A percentile compares a stretch with the other conserved stretches of the same genome.
These are phyloP conservation scores for Tilletia walkeri DNA, from an alignment of 1,284 basidiomycete genomes.

Conservation along the genomic window DNA sequence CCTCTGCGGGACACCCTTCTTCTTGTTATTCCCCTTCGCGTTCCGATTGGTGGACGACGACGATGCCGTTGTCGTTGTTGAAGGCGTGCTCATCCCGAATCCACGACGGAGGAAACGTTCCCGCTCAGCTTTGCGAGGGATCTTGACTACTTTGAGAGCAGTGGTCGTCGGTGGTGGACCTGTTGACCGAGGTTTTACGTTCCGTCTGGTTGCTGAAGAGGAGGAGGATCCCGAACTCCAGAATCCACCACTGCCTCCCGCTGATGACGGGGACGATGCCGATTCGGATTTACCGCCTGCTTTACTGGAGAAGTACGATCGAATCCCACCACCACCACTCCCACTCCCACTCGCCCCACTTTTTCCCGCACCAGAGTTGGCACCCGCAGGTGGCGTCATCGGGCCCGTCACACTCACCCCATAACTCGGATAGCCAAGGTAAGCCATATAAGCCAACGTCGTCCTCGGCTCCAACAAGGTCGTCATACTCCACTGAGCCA, in stretches of 20 bases:
- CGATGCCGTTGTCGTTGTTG: slow-evolving; percentile 20
- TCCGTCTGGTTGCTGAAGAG: not conserved
- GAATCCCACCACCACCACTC: not conserved
- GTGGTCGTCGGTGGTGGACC: slow-evolving; percentile 31
- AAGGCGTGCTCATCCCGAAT: slow-evolving; percentile 29
- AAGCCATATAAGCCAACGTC: slow-evolving; percentile 92
- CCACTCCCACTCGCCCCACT: not conserved
- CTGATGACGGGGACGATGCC: not conserved
- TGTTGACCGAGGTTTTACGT: not conserved
- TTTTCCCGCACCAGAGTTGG: not conserved
- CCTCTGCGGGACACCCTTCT: slow-evolving; percentile 58
- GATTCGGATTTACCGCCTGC: not conserved
- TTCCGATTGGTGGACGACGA: slow-evolving; percentile 69
- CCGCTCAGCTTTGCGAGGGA: slow-evolving; percentile 3
- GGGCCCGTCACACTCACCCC: slow-evolving; percentile 6
- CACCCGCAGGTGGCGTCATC: not conserved
- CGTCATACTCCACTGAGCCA: slow-evolving; percentile 99
- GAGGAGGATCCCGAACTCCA: not conserved
- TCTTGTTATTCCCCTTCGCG: slow-evolving; percentile 72
- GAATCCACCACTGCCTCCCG: not conserved
- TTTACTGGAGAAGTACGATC: slow-evolving; percentile 8
- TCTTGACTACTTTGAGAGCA: slow-evolving; percentile 45
- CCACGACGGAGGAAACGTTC: slow-evolving; percentile 13
- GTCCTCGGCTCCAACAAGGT: slow-evolving; percentile 88
- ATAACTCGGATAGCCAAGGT: slow-evolving; percentile 72